Evolutionary conservation across 768 basidiomycete genomes (phyloP).

Genomic region (Suillus cothurnatus): DNA sequence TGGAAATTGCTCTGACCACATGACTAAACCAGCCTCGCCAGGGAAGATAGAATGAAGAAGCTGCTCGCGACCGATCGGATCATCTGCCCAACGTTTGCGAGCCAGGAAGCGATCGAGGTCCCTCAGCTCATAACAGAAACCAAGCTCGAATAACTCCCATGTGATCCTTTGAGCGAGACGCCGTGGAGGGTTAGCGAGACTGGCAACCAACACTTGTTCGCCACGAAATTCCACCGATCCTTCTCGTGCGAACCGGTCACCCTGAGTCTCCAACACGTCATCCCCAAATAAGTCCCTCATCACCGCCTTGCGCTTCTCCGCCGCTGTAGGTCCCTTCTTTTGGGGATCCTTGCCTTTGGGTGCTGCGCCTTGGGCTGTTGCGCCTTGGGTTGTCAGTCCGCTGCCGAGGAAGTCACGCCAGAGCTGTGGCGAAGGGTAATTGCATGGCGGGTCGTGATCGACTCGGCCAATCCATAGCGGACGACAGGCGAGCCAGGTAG

Average conservation of each 20-base stretch:
- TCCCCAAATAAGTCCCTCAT: not conserved
- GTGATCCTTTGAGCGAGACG: not conserved
- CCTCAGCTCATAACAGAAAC: constrained; percentile 20
- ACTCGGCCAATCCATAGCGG: not conserved
- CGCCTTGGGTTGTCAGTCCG: not conserved
- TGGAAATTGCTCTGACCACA: not conserved
- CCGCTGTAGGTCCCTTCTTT: not conserved
- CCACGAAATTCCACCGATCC: not conserved
- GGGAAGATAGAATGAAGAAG: not conserved
- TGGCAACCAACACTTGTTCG: not conserved
- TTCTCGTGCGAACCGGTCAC: not conserved
- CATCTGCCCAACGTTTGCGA: not conserved
- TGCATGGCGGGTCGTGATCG: not conserved
- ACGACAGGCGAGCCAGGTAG: constrained; percentile 1
- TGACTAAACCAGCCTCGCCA: not conserved
- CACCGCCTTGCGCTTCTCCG: not conserved
- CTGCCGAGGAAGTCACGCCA: not conserved
- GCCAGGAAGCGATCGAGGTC: constrained; percentile 13
- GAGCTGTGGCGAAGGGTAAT: constrained; percentile 2
- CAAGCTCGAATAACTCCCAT: constrained; percentile 20
- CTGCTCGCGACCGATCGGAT: not conserved
- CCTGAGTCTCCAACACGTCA: not conserved
- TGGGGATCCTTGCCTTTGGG: not conserved
- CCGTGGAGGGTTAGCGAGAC: not conserved
- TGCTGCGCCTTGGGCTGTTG: not conserved